These are phyloP conservation scores for Fragosphaeria purpurea DNA, from an alignment of 2,329 filamentous ascomycete species.

Conservation along the genomic window DNA sequence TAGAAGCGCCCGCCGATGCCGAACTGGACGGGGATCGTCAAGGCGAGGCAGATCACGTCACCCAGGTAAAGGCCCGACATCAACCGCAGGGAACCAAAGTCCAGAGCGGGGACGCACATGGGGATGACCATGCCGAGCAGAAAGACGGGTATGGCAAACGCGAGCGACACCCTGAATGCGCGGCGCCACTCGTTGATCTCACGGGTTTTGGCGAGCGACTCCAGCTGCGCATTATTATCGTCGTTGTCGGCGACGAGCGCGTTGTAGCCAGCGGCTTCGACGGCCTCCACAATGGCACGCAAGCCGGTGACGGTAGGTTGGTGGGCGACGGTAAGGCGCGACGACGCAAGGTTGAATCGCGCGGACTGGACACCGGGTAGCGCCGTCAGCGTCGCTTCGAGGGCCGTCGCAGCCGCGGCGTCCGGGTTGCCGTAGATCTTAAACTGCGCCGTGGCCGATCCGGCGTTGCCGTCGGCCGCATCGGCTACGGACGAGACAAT, in stretches of 20 bases:
- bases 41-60: slow-evolving; percentile 69
- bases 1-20: slow-evolving; percentile 95
- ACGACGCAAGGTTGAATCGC: slow-evolving; percentile 61
- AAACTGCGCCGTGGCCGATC: slow-evolving; percentile 58
- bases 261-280: slow-evolving; percentile 79
- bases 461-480: slow-evolving; percentile 40
- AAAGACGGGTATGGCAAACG: slow-evolving; percentile 84
- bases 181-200: slow-evolving; percentile 89
- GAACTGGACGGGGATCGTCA: slow-evolving; percentile 93
- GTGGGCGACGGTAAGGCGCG: slow-evolving; percentile 64
- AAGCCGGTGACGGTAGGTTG: slow-evolving; percentile 64
- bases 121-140: slow-evolving; percentile 88
- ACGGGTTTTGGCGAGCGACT: slow-evolving; percentile 90
- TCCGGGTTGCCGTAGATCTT: slow-evolving; percentile 75
- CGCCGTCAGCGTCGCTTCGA: slow-evolving; percentile 58
- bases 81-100: slow-evolving; percentile 62
- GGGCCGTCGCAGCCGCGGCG: slow-evolving; percentile 56
- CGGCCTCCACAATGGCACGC: slow-evolving; percentile 67
- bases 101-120: slow-evolving; percentile 66
- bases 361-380: slow-evolving; percentile 66
- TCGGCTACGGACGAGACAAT: slow-evolving; percentile 68
- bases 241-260: slow-evolving; percentile 83
- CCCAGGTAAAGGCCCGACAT: slow-evolving; percentile 76
- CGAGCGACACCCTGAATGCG: slow-evolving; percentile 66
- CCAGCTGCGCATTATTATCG: slow-evolving; percentile 92